Conservation (phyloP, 2,329 filamentous ascomycete genomes). For the Rutstroemia sydowiana region DNA sequence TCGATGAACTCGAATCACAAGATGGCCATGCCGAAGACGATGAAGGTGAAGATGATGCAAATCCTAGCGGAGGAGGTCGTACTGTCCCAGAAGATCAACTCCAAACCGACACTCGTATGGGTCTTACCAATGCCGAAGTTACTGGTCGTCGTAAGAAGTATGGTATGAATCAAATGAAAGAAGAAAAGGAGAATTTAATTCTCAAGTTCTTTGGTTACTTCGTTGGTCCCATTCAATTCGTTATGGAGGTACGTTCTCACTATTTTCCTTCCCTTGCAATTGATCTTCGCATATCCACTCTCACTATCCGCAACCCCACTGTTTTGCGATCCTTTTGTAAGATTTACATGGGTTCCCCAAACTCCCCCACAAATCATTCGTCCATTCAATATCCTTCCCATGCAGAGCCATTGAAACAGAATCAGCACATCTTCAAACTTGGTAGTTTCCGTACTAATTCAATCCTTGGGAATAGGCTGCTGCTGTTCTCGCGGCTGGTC, state of each 20-base stretch:
- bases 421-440: background rate
- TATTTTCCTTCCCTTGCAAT: slow-evolving; percentile 11
- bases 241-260: slow-evolving; percentile 67
- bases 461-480: slow-evolving; percentile 50
- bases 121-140: slow-evolving; percentile 69
- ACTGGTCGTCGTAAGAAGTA: slow-evolving; percentile 57
- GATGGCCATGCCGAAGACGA: slow-evolving; percentile 63
- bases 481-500: slow-evolving; percentile 72
- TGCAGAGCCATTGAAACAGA: background rate
- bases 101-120: slow-evolving; percentile 64
- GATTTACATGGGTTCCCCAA: slow-evolving; percentile 6
- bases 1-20: slow-evolving; percentile 78
- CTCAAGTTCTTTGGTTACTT: slow-evolving; percentile 81
- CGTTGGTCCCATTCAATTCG: slow-evolving; percentile 83
- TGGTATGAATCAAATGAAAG: slow-evolving; percentile 84
- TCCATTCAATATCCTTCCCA: background rate
- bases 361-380: background rate
- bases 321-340: background rate
- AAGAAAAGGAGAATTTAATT: slow-evolving; percentile 78
- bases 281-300: slow-evolving; percentile 5
- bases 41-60: slow-evolving; percentile 46
- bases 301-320: background rate
- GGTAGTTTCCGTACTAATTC: no score
- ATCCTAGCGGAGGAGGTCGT: slow-evolving; percentile 47
- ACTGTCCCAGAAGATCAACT: slow-evolving; percentile 67